Base-by-base conservation (phyloP, 2,329 filamentous ascomycete species). In the Arthroderma uncinatum region DNA sequence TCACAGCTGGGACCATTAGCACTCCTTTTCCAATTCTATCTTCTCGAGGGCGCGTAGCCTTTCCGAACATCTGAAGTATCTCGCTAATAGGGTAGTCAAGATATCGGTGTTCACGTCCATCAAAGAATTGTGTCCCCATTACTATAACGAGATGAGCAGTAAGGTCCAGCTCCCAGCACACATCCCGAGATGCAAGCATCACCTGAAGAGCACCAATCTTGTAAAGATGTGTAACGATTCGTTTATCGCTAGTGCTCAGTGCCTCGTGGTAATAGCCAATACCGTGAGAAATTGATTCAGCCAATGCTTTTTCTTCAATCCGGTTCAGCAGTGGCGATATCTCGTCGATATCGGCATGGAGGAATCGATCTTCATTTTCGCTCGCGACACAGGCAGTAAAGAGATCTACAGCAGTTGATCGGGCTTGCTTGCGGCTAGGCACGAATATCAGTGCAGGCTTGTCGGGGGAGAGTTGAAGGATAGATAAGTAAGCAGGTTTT, bases 201-300 rank as follows among this genome's bases (percentile, higher is more conserved):
- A 96, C 86, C 65, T 96, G 92, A 37, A 95, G 89, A 4, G 89
- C 91, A 42, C 91, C 91, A 56, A 91, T 85, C 58, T 83, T 85
- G 73, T 92, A 98, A 16, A 98, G 80, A 71, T 95, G 88, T 66
- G 91, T 87, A 28, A 96, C 92, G 62, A 97, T 96, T 33, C 87
- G 85, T 78, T 92, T 95, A 71, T 98, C 93, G 58, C 85, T 92
- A 37, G 82, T 78, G 70, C 84, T 92, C 30, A 98, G 78, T 12
- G 92, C 93, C 74, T 98, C 93, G 66, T 98, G 93, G 71, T 92
- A 97, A 73, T 98, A 98, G 1, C 90, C 93, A 64, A 98, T 88
- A 64, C 93, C 94, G 67, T 98, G 93, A 0, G 87, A 87, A 14
- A 98, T 78, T 0, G 92, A 90, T 68, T 95, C 90, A 0, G 89